Evolutionary conservation across 139 green algal species (phyloP), one percentile per base, ranked within the genome.

Genomic region (Chlorella sorokiniana): DNA sequence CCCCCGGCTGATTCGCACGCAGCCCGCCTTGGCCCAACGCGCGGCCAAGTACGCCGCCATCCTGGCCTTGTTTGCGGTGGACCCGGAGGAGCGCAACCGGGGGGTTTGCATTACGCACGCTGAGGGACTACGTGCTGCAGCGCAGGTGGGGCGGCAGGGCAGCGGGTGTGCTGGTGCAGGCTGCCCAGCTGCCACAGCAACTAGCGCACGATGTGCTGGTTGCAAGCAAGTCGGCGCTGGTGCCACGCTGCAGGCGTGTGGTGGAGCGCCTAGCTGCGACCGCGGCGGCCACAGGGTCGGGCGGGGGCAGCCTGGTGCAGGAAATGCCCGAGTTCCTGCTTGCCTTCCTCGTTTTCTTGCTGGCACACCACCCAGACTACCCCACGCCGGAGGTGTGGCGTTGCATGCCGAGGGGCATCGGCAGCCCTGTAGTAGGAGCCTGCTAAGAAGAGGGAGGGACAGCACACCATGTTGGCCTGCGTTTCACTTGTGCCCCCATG

Each of bases 331-430:
- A 97, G 84, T 95, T 95, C 85, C 63, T 94, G 56, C 78, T 98
- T 54, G 80, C 93, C 2, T 95, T 89, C 85, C 71, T 94, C 42
- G 40, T 97, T 5, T 93, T 93, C 83, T 71, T 95, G 14, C 87
- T 98, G 61, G 93, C 90, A 6, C 92, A 96, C 73, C 94, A 97
- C 78, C 93, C 94, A 1, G 93, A 97, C 83, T 95, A 92, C 74
- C 94, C 94, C 10, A 48, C 59, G 1, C 48, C 48, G 48, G 75
- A 89, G 78, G 85, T 89, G 79, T 37, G 5, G 25, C 48, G 48
- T 56, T 56, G 48, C 48, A 56, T 56, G 48, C 48, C 16, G 48
- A n/a, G n/a, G n/a, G n/a, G n/a, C n/a, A n/a, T n/a, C n/a, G n/a
- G n/a, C n/a, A n/a, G n/a, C n/a, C n/a, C n/a, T n/a, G n/a, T n/a